A percentile compares a stretch with the other conserved stretches of the same genome.
phyloP scores from a whole-genome alignment of 345 rosid species.

The Iberis pinnata region DNA sequence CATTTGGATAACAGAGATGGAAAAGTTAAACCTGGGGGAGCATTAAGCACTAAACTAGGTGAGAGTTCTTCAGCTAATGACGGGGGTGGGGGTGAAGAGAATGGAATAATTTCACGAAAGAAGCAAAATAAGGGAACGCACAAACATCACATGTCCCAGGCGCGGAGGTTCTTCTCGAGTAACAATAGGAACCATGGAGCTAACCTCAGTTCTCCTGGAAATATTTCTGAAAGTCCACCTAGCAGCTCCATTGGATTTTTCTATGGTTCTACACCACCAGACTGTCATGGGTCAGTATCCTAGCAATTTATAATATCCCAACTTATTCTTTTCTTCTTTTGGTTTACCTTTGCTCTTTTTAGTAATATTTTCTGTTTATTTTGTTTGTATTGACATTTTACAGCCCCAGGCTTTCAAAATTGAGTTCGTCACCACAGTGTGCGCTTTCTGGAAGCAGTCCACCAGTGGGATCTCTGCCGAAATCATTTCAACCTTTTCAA shows the following conservation, averaged over 20 bases:
- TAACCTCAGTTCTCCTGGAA: conserved; percentile 41
- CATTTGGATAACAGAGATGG: conserved; percentile 57
- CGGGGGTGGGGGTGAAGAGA: conserved; percentile 47
- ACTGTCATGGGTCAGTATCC: conserved; percentile 65
- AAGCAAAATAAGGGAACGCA: conserved; percentile 55
- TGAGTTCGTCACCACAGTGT: conserved; percentile 76
- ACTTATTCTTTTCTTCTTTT: conserved; percentile 5
- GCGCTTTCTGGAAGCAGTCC: conserved; percentile 74
- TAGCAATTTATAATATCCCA: conserved; percentile 16
- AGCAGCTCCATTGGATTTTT: conserved; percentile 89
- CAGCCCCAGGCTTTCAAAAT: conserved; percentile 71
- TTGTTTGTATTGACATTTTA: conserved; percentile 17
- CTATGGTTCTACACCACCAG: conserved; percentile 96
- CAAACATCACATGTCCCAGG: conserved; percentile 58
- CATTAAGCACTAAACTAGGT: conserved; percentile 34
- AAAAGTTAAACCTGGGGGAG: conserved; percentile 38
- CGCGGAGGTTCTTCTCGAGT: conserved; percentile 73
- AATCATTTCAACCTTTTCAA: conserved; percentile 83
- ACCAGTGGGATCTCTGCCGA: conserved; percentile 93
- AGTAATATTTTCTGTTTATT: background rate
- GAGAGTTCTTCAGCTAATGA: conserved; percentile 42
- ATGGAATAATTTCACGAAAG: conserved; percentile 45
- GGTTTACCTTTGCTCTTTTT: background rate
- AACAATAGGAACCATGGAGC: conserved; percentile 52
- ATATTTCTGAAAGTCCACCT: conserved; percentile 87